phyloP scores from a whole-genome alignment of 805 yeast genomes.

The Pichia eremophila region DNA sequence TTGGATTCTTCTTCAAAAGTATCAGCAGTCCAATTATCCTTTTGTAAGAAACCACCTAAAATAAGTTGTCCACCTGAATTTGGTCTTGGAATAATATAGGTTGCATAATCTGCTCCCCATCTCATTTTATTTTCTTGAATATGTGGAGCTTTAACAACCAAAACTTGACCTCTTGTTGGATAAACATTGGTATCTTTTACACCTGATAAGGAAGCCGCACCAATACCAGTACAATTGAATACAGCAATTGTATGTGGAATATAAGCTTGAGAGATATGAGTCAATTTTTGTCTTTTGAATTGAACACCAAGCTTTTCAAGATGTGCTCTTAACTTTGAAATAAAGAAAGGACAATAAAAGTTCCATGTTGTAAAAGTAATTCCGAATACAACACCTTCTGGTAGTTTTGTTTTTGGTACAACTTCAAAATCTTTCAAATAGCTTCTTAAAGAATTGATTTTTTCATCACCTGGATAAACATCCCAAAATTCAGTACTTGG shows the following conservation, averaged over 20 bases:
- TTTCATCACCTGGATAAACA: conserved; percentile 33
- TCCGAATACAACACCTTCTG: conserved; percentile 46
- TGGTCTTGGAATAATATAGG: conserved; percentile 67
- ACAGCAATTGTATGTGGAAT: conserved; percentile 32
- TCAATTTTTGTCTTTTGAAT: conserved; percentile 36
- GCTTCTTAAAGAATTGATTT: conserved; percentile 36
- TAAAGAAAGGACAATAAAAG: conserved; percentile 60
- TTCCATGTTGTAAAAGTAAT: conserved; percentile 51
- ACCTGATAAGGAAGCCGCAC: conserved; percentile 55
- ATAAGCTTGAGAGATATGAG: conserved; percentile 49
- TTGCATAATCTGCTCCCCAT: conserved; percentile 51
- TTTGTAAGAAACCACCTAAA: conserved; percentile 66
- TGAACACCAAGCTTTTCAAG: conserved; percentile 40
- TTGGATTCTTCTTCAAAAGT: conserved; percentile 47
- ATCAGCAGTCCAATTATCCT: conserved; percentile 50
- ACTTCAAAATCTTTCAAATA: conserved; percentile 40
- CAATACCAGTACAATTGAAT: conserved; percentile 70
- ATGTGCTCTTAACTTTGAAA: conserved; percentile 35
- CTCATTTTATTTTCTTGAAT: conserved; percentile 45
- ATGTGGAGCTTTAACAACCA: conserved; percentile 60
- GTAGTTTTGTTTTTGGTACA: conserved; percentile 32
- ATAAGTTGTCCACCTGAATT: conserved; percentile 53
- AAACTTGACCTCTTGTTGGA: conserved; percentile 75
- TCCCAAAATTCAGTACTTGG: conserved; percentile 53
- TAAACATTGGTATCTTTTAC: conserved; percentile 50